Evolutionary conservation across 2,329 filamentous ascomycete species (phyloP), one percentile per base, ranked within the genome.

Genomic region (Neonectria magnoliae): DNA sequence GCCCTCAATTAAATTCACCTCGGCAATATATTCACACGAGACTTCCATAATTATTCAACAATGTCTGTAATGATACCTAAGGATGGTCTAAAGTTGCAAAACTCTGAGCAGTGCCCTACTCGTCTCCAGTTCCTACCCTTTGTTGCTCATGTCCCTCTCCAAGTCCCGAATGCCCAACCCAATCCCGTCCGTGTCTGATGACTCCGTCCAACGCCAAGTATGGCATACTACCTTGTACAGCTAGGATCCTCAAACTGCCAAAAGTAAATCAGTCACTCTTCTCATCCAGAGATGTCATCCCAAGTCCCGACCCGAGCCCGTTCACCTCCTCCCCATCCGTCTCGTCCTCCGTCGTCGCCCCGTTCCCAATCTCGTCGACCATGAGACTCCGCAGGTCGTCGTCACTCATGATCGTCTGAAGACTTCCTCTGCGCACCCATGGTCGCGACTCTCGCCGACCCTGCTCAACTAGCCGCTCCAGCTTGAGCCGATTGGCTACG

Each of bases 401-500:
- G 68, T 89, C 86, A 66, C 86, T 88, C 42, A 90, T 75, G 8
- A 90, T 87, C 41, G 84, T 87, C 74, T 90, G 86, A 42, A 89
- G 83, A 60, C 85, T 87, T 4, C 84, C 84, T 60, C 84, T 76
- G 57, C 85, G 75, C 13, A 80, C 75, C 68, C 81, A 81, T 3
- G 81, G 78, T 61, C 86, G 78, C 38, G 87, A 88, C 74, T 86
- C 84, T 54, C 81, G 77, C 18, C 89, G 79, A 1, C 88, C 89
- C 65, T 81, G 78, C 73, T 91, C 88, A n/a, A 91, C 84, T 53
- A 85, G 71, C 54, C 90, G 85, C 80, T 99, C 96, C 9, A 98
- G 84, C 73, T 93, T 93, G 70, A 98, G 87, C 55, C 96, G 83
- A 76, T 99, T 99, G 25, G 87, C 88, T 64, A 98, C 88, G 75